Evolutionary conservation across 495 filamentous ascomycete genomes (phyloP).

Genomic region (Hypoxylon lenormandii): DNA sequence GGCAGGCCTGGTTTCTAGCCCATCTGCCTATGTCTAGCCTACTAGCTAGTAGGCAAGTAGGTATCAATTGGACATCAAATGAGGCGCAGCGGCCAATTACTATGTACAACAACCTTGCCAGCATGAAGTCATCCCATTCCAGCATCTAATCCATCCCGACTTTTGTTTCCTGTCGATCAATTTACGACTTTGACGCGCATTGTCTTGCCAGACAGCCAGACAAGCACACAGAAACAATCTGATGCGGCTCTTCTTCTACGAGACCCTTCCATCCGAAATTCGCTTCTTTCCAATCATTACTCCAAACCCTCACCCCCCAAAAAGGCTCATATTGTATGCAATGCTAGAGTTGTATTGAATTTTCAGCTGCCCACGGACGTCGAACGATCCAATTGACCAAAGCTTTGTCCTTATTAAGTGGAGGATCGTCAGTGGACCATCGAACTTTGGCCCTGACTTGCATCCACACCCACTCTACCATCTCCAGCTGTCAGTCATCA

Average conservation of each 20-base stretch:
- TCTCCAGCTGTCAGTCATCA: constrained; percentile 43
- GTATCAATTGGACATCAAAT: constrained; percentile 13
- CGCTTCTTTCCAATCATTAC: background rate
- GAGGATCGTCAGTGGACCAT: constrained; percentile 8
- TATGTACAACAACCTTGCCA: background rate
- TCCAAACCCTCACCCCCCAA: too few species aligned
- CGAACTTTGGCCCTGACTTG: constrained; percentile 23
- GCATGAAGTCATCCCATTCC: constrained; percentile 30
- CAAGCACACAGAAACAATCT: background rate
- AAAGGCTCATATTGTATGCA: constrained; percentile 19
- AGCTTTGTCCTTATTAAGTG: constrained; percentile 21
- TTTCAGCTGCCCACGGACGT: constrained; percentile 34
- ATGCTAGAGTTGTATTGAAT: constrained; percentile 24
- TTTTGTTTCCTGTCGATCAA: constrained; percentile 19
- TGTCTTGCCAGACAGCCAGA: background rate
- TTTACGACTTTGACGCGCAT: constrained; percentile 9
- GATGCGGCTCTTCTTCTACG: background rate
- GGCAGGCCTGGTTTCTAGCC: too few species aligned
- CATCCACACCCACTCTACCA: constrained; percentile 31
- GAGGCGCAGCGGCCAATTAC: constrained; percentile 32
- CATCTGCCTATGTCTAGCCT: too few species aligned
- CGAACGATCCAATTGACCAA: constrained; percentile 11
- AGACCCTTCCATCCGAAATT: background rate
- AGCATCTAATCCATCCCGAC: constrained; percentile 20
- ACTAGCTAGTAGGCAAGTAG: background rate